Conservation (phyloP, 306 rosid genomes). For the Ormosia semicastrata region DNA sequence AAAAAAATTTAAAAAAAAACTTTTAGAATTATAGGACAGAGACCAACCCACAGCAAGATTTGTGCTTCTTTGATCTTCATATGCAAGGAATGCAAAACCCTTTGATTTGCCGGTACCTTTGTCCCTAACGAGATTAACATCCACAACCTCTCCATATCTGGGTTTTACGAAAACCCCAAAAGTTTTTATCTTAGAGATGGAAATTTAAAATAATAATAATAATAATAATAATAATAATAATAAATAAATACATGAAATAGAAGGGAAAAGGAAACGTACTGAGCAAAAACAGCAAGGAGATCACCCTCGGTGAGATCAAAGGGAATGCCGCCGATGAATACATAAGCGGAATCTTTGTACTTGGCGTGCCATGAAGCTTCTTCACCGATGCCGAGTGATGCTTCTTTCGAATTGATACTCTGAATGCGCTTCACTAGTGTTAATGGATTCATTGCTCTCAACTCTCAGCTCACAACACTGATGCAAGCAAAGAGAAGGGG, state of each 20-base stretch:
- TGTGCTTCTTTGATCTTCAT: constrained; percentile 93
- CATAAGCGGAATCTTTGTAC: constrained; percentile 86
- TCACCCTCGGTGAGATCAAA: constrained; percentile 96
- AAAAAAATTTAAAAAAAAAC: not conserved
- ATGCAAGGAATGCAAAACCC: constrained; percentile 89
- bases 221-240: not conserved
- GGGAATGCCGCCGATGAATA: constrained; percentile 83
- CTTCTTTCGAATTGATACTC: constrained; percentile 76
- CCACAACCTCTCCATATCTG: constrained; percentile 89
- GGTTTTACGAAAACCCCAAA: not conserved
- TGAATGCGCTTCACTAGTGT: constrained; percentile 88
- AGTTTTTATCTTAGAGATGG: not conserved
- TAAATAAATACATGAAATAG: not conserved
- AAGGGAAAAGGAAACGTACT: constrained; percentile 40
- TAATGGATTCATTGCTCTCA: constrained; percentile 70
- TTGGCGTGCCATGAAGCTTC: constrained; percentile 88
- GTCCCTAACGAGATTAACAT: constrained; percentile 87
- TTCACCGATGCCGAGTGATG: constrained; percentile 71
- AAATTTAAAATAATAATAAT: not conserved
- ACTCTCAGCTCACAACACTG: not conserved
- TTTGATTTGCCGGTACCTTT: constrained; percentile 88
- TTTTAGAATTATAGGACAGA: not conserved
- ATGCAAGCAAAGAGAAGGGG: not conserved
- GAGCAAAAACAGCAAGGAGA: constrained; percentile 87
- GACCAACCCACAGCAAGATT: constrained; percentile 83